A percentile compares a stretch with the other conserved stretches of the same genome.
phyloP scores from a whole-genome alignment of 345 rosid genomes.

The Euphorbia lathyris region DNA sequence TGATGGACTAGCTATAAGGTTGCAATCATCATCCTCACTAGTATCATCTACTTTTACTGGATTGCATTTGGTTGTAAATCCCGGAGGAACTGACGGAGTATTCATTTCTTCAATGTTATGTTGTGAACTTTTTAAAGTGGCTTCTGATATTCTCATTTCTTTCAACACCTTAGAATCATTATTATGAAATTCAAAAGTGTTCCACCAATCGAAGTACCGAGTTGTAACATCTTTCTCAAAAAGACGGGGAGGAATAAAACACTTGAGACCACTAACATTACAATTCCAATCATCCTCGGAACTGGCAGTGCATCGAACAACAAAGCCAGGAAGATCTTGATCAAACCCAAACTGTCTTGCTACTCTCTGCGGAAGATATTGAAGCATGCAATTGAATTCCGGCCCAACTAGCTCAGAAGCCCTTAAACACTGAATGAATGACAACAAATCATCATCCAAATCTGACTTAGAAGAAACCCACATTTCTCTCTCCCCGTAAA shows the following conservation, averaged over 20 bases:
- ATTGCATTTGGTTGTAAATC: no score
- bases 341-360: conserved; percentile 59
- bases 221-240: conserved; percentile 31
- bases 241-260: conserved; percentile 40
- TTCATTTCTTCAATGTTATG: no score
- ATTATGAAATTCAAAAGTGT: conserved; percentile 4
- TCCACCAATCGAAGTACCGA: conserved; percentile 51
- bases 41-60: not conserved
- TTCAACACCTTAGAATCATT: not conserved
- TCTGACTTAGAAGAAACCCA: not conserved
- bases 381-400: conserved; percentile 18
- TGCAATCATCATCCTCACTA: conserved; percentile 14
- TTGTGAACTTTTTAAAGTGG: no score
- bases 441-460: conserved; percentile 2
- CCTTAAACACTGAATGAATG: conserved; percentile 23
- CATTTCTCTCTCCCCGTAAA: conserved; percentile 18
- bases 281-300: conserved; percentile 33
- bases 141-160: not conserved
- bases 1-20: no score
- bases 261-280: conserved; percentile 24
- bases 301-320: conserved; percentile 11
- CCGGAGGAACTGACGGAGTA: conserved; percentile 33
- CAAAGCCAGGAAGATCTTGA: conserved; percentile 40
- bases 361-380: conserved; percentile 54
- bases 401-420: conserved; percentile 40